Conservation (phyloP, 1,284 basidiomycete genomes). For the Mycosarcoma mackinlayi region DNA sequence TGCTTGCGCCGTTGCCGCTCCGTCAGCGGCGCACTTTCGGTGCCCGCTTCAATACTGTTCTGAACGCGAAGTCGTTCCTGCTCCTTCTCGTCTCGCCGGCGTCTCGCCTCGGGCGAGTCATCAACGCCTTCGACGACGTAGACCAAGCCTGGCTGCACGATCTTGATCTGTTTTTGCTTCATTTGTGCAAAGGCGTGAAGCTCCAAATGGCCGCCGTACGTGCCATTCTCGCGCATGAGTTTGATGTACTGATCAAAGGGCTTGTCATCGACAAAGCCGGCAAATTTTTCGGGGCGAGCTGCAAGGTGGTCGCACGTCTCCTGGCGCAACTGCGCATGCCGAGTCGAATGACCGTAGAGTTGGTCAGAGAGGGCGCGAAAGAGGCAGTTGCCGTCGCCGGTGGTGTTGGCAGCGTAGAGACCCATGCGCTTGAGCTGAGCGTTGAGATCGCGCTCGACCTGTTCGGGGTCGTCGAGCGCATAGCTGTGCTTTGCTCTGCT, state of each 20-base stretch:
- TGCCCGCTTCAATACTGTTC: conserved; percentile 30
- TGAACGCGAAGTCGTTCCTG: conserved; percentile 45
- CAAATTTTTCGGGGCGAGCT: conserved; percentile 78
- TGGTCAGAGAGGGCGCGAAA: conserved; percentile 71
- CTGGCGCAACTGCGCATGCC: conserved; percentile 77
- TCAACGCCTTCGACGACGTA: conserved; percentile 67
- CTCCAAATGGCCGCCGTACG: conserved; percentile 90
- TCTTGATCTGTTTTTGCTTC: conserved; percentile 81
- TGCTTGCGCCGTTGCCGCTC: conserved; percentile 45
- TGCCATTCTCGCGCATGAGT: conserved; percentile 72
- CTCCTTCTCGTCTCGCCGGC: conserved; percentile 44
- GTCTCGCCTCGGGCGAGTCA: conserved; percentile 59
- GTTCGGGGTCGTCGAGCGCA: conserved; percentile 60
- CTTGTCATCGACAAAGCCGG: conserved; percentile 86
- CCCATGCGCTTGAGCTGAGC: conserved; percentile 62
- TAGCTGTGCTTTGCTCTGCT: conserved; percentile 46
- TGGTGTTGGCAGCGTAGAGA: conserved; percentile 65
- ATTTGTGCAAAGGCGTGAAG: conserved; percentile 88
- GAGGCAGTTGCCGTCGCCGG: conserved; percentile 67
- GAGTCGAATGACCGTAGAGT: conserved; percentile 79
- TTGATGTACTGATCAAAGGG: conserved; percentile 64
- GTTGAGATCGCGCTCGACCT: conserved; percentile 59
- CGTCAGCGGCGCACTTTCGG: conserved; percentile 36
- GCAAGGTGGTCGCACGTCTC: conserved; percentile 83
- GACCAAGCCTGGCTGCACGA: conserved; percentile 81